Percentiles rank a stretch among this genome's conserved stretches.
Evolutionary conservation across 352 stramenopile genomes (phyloP).

Genomic region (Globisporangium takayamanum): DNA sequence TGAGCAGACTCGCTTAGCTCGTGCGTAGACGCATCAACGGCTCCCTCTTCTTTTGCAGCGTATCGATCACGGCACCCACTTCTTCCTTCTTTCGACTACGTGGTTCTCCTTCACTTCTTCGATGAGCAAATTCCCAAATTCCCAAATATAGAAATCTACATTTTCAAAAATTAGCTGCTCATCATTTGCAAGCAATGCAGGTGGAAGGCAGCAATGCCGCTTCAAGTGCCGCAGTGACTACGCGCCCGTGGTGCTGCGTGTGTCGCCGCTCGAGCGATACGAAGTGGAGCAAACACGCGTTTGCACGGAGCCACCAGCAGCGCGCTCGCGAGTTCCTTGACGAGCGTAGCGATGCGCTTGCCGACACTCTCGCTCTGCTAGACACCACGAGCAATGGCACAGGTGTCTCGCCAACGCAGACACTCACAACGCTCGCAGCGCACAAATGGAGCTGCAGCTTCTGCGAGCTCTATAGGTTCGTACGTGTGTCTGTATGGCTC

Average conservation of each 20-base stretch:
- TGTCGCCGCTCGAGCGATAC: constrained; percentile 54
- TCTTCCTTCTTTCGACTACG: too few relatives aligned
- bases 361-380: constrained; percentile 4
- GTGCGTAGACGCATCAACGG: too few relatives aligned
- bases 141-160: too few relatives aligned
- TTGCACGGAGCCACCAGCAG: constrained; percentile 48
- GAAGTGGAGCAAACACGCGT: constrained; percentile 70
- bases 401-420: neutral
- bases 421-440: neutral
- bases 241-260: constrained; percentile 6
- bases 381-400: constrained; percentile 1
- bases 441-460: constrained; percentile 35
- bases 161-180: too few relatives aligned
- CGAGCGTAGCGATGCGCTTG: constrained; percentile 19
- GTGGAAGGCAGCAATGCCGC: too few relatives aligned
- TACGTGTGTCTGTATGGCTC: neutral
- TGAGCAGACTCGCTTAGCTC: too few relatives aligned
- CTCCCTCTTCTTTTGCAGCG: too few relatives aligned
- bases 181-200: too few relatives aligned
- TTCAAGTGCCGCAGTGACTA: neutral
- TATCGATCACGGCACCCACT: too few relatives aligned
- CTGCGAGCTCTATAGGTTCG: constrained; percentile 28
- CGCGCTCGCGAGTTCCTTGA: constrained; percentile 34
- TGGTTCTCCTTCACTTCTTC: too few relatives aligned
- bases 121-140: too few relatives aligned